These are phyloP conservation scores for Trichoderma breve DNA, from an alignment of 2,329 filamentous ascomycete genomes.

Conservation along the genomic window DNA sequence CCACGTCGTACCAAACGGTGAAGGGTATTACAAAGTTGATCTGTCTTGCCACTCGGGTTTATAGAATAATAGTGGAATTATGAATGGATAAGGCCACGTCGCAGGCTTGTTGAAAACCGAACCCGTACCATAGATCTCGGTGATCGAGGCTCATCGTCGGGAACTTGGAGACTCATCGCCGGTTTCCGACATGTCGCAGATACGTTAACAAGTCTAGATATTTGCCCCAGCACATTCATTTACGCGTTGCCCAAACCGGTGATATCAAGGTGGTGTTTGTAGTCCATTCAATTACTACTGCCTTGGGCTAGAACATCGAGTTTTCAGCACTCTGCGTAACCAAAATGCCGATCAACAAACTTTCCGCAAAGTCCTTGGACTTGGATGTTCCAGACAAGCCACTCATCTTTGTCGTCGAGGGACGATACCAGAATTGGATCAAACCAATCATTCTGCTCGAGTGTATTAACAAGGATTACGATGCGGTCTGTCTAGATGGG, in stretches of 20 bases:
- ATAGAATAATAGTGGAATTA: not conserved
- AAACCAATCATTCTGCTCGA: slow-evolving; percentile 19
- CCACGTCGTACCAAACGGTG: not conserved
- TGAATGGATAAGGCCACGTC: not conserved
- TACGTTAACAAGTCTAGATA: not conserved
- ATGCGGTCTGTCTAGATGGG: slow-evolving; percentile 7
- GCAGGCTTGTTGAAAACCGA: not conserved
- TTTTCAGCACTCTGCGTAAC: not conserved
- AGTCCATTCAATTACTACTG: no score
- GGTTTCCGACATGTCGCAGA: not conserved
- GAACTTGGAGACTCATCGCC: not conserved
- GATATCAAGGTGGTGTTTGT: not conserved
- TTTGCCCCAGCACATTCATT: not conserved
- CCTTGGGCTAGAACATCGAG: not conserved
- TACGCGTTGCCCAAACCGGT: not conserved
- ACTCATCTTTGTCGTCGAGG: slow-evolving; percentile 13
- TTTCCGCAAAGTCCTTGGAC: slow-evolving; percentile 9
- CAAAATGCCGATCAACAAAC: slow-evolving; percentile 12
- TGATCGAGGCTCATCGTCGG: not conserved
- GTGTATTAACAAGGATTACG: not conserved
- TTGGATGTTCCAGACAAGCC: slow-evolving; percentile 15
- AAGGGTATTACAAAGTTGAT: not conserved
- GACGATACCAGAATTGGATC: slow-evolving; percentile 19
- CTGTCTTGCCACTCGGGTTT: not conserved
- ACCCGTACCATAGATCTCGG: not conserved